A percentile compares a stretch with the other conserved stretches of the same genome.
phyloP scores from a whole-genome alignment of 140 eudicot species.

The Erigeron philadelphicus region DNA sequence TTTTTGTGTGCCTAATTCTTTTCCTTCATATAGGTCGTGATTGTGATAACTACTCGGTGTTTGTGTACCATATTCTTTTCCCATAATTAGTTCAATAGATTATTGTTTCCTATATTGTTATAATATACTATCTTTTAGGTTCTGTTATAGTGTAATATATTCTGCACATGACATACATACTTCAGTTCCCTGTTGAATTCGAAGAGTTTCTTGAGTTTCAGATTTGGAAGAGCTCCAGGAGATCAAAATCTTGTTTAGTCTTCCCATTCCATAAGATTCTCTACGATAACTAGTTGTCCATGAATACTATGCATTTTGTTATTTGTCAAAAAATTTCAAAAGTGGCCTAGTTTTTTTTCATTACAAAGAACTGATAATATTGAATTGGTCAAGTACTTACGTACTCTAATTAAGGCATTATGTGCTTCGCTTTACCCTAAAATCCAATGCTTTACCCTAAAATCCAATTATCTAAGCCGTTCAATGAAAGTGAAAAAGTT shows the following conservation, averaged over 20 bases:
- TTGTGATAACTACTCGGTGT: too few relatives aligned
- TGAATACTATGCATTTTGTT: neutral
- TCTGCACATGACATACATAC: slow-evolving; percentile 2
- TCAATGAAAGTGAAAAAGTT: too few relatives aligned
- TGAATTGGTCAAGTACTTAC: too few relatives aligned
- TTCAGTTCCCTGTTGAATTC: neutral
- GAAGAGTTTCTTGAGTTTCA: neutral
- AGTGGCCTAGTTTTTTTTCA: neutral
- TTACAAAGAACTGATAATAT: neutral
- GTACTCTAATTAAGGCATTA: neutral
- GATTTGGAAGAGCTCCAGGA: neutral
- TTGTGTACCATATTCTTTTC: neutral
- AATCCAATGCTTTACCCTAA: neutral
- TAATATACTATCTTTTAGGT: neutral
- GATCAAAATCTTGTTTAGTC: neutral
- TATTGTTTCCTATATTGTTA: neutral
- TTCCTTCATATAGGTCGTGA: neutral
- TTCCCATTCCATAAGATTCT: neutral
- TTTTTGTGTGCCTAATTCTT: neutral
- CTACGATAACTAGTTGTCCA: neutral
- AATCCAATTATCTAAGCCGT: neutral
- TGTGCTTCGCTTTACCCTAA: neutral
- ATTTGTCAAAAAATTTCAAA: neutral
- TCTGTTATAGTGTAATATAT: neutral
- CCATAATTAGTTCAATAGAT: neutral